Evolutionary conservation across 495 filamentous ascomycete genomes (phyloP).

Genomic region (Aspergillus kassunensis): DNA sequence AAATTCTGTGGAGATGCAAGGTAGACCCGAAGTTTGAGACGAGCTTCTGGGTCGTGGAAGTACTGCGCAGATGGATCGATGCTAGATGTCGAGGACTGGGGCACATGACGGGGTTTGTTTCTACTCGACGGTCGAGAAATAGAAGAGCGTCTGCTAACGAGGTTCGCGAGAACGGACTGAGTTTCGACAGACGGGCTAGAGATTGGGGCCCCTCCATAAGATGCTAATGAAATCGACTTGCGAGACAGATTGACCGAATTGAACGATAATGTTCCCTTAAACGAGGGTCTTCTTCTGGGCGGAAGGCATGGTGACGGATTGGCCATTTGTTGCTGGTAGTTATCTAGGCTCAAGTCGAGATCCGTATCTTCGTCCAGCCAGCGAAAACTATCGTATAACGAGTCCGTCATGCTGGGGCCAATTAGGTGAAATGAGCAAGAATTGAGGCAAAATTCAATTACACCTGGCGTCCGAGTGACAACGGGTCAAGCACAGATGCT

Average conservation of each 20-base stretch:
- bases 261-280: conserved; percentile 48
- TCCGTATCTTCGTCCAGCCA: conserved; percentile 79
- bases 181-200: conserved; percentile 18
- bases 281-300: conserved; percentile 33
- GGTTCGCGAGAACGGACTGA: conserved; percentile 12
- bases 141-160: conserved; percentile 44
- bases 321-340: conserved; percentile 46
- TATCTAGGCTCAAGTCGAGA: conserved; percentile 63
- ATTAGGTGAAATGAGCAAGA: conserved; percentile 18
- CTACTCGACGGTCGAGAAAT: conserved; percentile 32
- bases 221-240: conserved; percentile 17
- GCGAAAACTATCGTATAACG: conserved; percentile 65
- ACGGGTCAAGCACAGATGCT: neutral
- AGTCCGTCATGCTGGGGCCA: conserved; percentile 43
- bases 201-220: conserved; percentile 11
- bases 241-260: conserved; percentile 19
- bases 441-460: neutral
- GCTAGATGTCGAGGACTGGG: conserved; percentile 46
- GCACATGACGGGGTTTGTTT: conserved; percentile 21
- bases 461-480: neutral
- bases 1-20: conserved; percentile 91
- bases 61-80: conserved; percentile 74
- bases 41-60: conserved; percentile 87
- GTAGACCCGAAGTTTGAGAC: conserved; percentile 82
- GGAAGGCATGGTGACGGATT: conserved; percentile 25